Conservation (phyloP, 306 rosid species). For the Styphnolobium japonicum region DNA sequence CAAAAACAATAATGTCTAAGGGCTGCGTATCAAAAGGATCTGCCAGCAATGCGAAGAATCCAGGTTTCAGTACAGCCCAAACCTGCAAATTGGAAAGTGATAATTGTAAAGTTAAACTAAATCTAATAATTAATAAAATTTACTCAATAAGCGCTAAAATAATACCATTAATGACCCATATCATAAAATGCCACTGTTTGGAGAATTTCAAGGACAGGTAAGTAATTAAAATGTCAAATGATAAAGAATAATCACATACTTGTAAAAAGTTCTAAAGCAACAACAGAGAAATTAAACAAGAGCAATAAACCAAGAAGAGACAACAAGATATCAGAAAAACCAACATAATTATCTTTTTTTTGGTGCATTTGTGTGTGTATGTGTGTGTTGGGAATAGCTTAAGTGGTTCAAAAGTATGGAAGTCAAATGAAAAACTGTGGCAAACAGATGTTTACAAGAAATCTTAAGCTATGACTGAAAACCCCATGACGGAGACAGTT, state of each 20-base stretch:
- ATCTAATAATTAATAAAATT: not conserved
- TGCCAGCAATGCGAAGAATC: slow-evolving; percentile 90
- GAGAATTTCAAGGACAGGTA: slow-evolving; percentile 3
- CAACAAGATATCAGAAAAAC: not conserved
- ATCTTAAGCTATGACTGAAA: not conserved
- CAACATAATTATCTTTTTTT: not conserved
- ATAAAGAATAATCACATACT: not conserved
- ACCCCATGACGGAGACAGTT: not conserved
- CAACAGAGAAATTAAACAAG: not conserved
- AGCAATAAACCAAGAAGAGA: not conserved
- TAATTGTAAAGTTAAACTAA: slow-evolving; percentile 10
- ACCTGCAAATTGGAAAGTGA: slow-evolving; percentile 53
- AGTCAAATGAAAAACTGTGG: not conserved
- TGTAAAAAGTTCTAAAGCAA: not conserved
- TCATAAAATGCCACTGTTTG: not conserved
- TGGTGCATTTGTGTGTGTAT: no score
- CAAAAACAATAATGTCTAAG: slow-evolving; percentile 91
- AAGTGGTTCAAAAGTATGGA: not conserved
- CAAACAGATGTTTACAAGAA: not conserved
- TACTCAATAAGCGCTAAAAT: not conserved
- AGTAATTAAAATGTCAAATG: not conserved
- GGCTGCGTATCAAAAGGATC: slow-evolving; percentile 89
- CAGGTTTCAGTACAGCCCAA: slow-evolving; percentile 97
- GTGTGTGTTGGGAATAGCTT: not conserved
- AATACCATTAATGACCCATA: not conserved